Conservation (phyloP, 768 basidiomycete genomes). For the Lentinula sp. region DNA sequence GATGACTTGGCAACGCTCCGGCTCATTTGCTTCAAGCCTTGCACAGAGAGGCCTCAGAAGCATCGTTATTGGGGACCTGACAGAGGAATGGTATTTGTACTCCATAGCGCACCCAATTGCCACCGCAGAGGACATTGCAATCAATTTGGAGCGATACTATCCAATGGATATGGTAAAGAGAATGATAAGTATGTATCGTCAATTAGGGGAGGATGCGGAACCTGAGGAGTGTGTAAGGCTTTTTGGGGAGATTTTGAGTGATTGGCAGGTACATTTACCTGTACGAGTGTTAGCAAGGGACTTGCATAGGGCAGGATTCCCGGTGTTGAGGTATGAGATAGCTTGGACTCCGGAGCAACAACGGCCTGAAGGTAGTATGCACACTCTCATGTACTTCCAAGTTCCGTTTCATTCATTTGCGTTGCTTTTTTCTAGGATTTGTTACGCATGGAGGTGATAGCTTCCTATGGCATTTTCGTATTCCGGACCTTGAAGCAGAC, state of each 20-base stretch:
- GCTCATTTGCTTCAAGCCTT: constrained; percentile 49
- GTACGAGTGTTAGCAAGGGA: constrained; percentile 58
- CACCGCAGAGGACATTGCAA: constrained; percentile 41
- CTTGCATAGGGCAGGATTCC: constrained; percentile 47
- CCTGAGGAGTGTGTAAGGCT: constrained; percentile 35
- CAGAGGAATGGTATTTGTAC: constrained; percentile 76
- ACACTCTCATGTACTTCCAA: not conserved
- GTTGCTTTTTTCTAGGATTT: constrained; percentile 34
- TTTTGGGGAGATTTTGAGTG: constrained; percentile 56
- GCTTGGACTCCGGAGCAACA: constrained; percentile 61
- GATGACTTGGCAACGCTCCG: constrained; percentile 64
- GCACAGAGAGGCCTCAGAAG: constrained; percentile 51
- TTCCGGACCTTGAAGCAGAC: constrained; percentile 36
- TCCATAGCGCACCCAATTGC: constrained; percentile 60
- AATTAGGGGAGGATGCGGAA: constrained; percentile 31
- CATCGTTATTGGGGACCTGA: constrained; percentile 62
- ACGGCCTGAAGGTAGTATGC: constrained; percentile 43
- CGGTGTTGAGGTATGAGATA: constrained; percentile 63
- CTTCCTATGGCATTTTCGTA: constrained; percentile 52
- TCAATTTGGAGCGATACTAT: constrained; percentile 60
- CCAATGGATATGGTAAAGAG: constrained; percentile 36
- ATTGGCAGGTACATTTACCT: constrained; percentile 64
- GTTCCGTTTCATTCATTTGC: not conserved
- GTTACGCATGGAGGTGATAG: constrained; percentile 70
- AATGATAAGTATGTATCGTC: constrained; percentile 39